Conservation (phyloP, 1,284 basidiomycete genomes). For the Rhodotorula glutinis region DNA sequence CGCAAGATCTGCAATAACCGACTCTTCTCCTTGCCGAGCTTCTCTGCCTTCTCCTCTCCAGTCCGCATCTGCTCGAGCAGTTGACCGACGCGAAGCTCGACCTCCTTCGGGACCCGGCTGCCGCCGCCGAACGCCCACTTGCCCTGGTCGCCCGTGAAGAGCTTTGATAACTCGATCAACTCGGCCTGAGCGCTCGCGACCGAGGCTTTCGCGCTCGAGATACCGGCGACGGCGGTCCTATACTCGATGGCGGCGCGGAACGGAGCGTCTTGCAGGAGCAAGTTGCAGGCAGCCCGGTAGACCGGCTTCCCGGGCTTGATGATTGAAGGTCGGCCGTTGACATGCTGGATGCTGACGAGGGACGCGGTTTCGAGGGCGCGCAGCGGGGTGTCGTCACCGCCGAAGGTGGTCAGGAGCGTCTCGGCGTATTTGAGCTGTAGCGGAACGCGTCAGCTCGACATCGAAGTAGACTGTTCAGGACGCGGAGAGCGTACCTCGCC, state of each 20-base stretch:
- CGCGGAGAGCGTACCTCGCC: slow-evolving; percentile 66
- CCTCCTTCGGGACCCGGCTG: slow-evolving; percentile 37
- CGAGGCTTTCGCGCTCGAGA: slow-evolving; percentile 63
- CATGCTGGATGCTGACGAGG: slow-evolving; percentile 67
- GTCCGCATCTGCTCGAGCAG: slow-evolving; percentile 40
- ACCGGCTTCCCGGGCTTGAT: slow-evolving; percentile 89
- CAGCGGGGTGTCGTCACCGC: slow-evolving; percentile 81
- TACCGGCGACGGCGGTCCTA: slow-evolving; percentile 68
- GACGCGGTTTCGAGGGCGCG: slow-evolving; percentile 86
- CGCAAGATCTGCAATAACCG: slow-evolving; percentile 62
- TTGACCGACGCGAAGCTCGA: slow-evolving; percentile 38
- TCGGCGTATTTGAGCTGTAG: slow-evolving; percentile 74
- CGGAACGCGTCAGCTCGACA: not conserved
- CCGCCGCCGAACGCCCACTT: slow-evolving; percentile 40
- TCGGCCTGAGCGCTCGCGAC: slow-evolving; percentile 74
- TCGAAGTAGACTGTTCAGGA: not conserved
- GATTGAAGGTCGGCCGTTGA: slow-evolving; percentile 66
- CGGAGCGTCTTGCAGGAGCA: slow-evolving; percentile 69
- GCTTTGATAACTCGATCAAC: slow-evolving; percentile 40
- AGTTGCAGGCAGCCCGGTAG: slow-evolving; percentile 77
- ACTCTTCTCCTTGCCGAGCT: slow-evolving; percentile 68
- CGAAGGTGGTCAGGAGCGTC: slow-evolving; percentile 80
- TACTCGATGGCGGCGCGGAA: slow-evolving; percentile 82
- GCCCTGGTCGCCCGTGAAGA: slow-evolving; percentile 37
- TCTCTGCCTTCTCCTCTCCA: slow-evolving; percentile 36